These are phyloP conservation scores for Phallus indusiatus DNA, from an alignment of 768 basidiomycete species.

Conservation along the genomic window DNA sequence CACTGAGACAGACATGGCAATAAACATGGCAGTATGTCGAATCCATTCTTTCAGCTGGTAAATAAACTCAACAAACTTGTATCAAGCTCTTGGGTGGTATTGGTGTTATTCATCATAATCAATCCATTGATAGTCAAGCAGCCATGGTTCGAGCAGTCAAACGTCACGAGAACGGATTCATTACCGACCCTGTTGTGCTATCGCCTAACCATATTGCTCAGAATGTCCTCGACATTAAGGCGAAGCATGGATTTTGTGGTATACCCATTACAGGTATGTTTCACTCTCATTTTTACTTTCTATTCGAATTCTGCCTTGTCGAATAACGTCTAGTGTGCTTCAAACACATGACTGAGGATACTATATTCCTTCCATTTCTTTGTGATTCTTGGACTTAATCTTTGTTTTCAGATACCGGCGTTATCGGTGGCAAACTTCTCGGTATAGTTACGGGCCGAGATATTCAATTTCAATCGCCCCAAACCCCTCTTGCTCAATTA, in stretches of 20 bases:
- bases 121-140: slow-evolving; percentile 74
- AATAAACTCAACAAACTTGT: neutral
- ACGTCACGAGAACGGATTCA: slow-evolving; percentile 98
- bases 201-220: slow-evolving; percentile 69
- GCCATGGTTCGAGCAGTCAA: slow-evolving; percentile 98
- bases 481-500: slow-evolving; percentile 60
- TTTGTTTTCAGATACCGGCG: slow-evolving; percentile 62
- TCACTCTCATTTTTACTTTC: slow-evolving; percentile 34
- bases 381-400: slow-evolving; percentile 3
- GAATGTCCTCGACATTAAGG: slow-evolving; percentile 91
- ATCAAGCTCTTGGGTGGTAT: slow-evolving; percentile 82
- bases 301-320: slow-evolving; percentile 17
- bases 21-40: slow-evolving; percentile 74
- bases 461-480: slow-evolving; percentile 77
- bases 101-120: slow-evolving; percentile 98
- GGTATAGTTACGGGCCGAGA: slow-evolving; percentile 97
- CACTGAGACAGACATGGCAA: slow-evolving; percentile 91
- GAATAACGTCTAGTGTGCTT: neutral
- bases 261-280: slow-evolving; percentile 95
- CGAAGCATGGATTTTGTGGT: slow-evolving; percentile 85
- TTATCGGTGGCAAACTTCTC: slow-evolving; percentile 81
- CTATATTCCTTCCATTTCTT: no score
- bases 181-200: slow-evolving; percentile 87
- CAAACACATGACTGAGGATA: no score
- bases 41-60: slow-evolving; percentile 10